phyloP scores from a whole-genome alignment of 805 yeast genomes.

The Ogataea saltuana region DNA sequence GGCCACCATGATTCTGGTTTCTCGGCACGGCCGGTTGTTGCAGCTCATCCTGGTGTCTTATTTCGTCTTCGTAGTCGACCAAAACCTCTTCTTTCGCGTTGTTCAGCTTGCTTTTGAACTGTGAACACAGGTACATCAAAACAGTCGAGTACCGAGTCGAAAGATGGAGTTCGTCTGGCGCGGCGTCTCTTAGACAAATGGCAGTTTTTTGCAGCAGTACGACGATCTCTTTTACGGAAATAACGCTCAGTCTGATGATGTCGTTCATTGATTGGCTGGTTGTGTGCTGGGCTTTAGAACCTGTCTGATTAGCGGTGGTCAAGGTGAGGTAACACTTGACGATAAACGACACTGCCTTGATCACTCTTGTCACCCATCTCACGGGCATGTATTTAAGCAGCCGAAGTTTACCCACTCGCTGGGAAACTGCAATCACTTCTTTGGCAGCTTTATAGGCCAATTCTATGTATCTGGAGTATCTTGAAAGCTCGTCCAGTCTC shows the following conservation, averaged over 20 bases:
- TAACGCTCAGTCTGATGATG: constrained; percentile 55
- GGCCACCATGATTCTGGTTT: neutral
- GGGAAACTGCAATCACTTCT: constrained; percentile 71
- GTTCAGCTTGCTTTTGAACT: constrained; percentile 53
- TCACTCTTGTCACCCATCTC: constrained; percentile 86
- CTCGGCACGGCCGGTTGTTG: constrained; percentile 13
- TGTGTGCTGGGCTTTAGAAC: constrained; percentile 1
- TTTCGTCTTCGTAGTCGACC: constrained; percentile 31
- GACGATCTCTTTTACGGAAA: constrained; percentile 70
- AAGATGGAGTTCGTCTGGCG: constrained; percentile 87
- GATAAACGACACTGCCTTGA: constrained; percentile 85
- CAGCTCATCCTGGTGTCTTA: constrained; percentile 18
- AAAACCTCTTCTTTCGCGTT: constrained; percentile 18
- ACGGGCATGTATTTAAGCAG: constrained; percentile 81
- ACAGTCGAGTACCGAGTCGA: constrained; percentile 79
- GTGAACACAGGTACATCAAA: constrained; percentile 72
- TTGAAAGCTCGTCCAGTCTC: constrained; percentile 67
- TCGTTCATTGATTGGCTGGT: constrained; percentile 21
- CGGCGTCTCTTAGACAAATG: constrained; percentile 69
- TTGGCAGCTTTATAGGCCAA: constrained; percentile 83
- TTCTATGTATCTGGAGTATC: constrained; percentile 74
- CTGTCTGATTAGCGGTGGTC: constrained; percentile 34
- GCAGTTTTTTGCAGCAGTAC: constrained; percentile 71
- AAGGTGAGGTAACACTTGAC: constrained; percentile 80
- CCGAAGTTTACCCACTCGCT: constrained; percentile 63